phyloP scores from a whole-genome alignment of 2,329 filamentous ascomycete species.

The Fusarium newnesense region DNA sequence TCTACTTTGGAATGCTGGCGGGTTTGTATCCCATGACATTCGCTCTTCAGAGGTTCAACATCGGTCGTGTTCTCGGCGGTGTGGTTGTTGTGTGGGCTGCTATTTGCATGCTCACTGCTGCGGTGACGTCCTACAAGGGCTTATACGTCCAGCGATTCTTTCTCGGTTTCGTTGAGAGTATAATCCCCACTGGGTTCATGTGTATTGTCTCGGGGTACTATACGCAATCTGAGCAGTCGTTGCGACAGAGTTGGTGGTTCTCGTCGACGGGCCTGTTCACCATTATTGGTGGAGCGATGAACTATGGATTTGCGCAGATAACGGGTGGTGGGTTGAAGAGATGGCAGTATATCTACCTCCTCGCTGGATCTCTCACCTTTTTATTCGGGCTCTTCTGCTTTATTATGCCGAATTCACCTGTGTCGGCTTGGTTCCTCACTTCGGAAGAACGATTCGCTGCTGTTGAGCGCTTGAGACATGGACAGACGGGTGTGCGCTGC shows the following conservation, averaged over 20 bases:
- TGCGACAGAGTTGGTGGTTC: slow-evolving; percentile 76
- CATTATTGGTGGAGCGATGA: slow-evolving; percentile 70
- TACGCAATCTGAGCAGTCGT: slow-evolving; percentile 71
- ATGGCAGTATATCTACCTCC: slow-evolving; percentile 79
- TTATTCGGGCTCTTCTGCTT: slow-evolving; percentile 74
- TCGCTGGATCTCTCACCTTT: slow-evolving; percentile 72
- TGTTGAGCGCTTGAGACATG: slow-evolving; percentile 69
- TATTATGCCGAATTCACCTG: slow-evolving; percentile 71
- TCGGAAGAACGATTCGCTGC: slow-evolving; percentile 70
- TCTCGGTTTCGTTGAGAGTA: slow-evolving; percentile 69
- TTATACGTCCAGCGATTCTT: slow-evolving; percentile 75
- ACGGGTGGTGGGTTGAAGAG: slow-evolving; percentile 60
- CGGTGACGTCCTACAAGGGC: slow-evolving; percentile 70
- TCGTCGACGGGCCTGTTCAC: slow-evolving; percentile 68
- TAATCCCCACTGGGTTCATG: slow-evolving; percentile 75
- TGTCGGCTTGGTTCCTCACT: slow-evolving; percentile 75
- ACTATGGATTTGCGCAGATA: slow-evolving; percentile 76
- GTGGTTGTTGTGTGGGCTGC: slow-evolving; percentile 74
- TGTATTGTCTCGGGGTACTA: slow-evolving; percentile 70
- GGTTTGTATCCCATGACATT: slow-evolving; percentile 81
- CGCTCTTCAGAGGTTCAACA: slow-evolving; percentile 73
- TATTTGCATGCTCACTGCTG: slow-evolving; percentile 75
- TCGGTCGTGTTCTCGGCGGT: slow-evolving; percentile 70
- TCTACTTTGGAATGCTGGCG: slow-evolving; percentile 83
- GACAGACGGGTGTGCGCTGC: slow-evolving; percentile 72